Evolutionary conservation across 1,139 yeast species (phyloP).

Genomic region (Debaryomyces udenii): DNA sequence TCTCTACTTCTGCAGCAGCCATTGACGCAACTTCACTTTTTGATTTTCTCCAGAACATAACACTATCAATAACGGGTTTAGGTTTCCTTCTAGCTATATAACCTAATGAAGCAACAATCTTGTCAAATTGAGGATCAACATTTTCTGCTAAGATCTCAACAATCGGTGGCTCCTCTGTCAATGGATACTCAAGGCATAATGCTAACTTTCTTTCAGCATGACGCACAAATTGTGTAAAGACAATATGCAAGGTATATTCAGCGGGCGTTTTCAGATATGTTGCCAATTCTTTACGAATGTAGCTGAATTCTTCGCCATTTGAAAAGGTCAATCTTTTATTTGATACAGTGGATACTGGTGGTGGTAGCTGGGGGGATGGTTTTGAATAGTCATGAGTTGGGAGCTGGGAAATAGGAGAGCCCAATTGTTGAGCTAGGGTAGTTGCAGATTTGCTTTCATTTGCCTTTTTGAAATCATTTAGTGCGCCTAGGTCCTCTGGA

Average conservation of each 20-base stretch:
- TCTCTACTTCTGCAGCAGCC: conserved; percentile 68
- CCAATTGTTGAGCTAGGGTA: conserved; percentile 17
- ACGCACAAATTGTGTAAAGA: conserved; percentile 93
- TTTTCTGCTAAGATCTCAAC: conserved; percentile 86
- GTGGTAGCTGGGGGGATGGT: conserved; percentile 41
- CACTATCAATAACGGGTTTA: conserved; percentile 94
- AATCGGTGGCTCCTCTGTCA: conserved; percentile 77
- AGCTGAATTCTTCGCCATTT: conserved; percentile 39
- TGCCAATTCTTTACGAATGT: conserved; percentile 51
- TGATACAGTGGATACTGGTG: conserved; percentile 29
- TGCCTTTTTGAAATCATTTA: conserved; percentile 5
- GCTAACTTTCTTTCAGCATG: conserved; percentile 87
- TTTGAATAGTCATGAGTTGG: conserved; percentile 23
- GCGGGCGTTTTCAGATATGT: conserved; percentile 80
- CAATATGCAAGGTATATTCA: conserved; percentile 89
- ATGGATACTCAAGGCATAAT: conserved; percentile 68
- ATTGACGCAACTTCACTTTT: conserved; percentile 80
- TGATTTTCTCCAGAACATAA: conserved; percentile 96
- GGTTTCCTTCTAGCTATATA: conserved; percentile 89
- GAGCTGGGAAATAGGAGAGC: conserved; percentile 27
- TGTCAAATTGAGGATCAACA: conserved; percentile 82
- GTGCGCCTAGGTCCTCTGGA: background rate
- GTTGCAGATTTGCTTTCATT: conserved; percentile 10
- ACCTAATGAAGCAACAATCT: conserved; percentile 82
- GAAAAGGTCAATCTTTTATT: conserved; percentile 28